phyloP scores from a whole-genome alignment of 2,329 filamentous ascomycete species.

The Diaporthe helianthi region DNA sequence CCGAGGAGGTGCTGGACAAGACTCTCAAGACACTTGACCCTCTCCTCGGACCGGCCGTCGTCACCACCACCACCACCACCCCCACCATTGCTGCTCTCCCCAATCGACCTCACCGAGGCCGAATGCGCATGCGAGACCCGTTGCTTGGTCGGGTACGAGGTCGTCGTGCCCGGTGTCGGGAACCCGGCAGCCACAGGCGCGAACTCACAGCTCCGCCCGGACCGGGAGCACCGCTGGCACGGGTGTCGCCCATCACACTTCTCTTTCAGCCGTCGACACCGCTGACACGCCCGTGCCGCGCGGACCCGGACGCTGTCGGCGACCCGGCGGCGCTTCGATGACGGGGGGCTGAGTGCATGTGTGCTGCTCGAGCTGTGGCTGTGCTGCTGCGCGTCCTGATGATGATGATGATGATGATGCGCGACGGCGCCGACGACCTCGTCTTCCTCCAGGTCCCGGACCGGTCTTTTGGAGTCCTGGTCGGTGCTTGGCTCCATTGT shows the following conservation, averaged over 20 bases:
- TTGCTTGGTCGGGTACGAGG: conserved; percentile 13
- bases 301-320: conserved; percentile 33
- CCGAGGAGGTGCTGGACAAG: conserved; percentile 36
- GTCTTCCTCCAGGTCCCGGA: conserved; percentile 15
- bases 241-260: conserved; percentile 37
- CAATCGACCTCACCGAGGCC: not conserved
- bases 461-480: conserved; percentile 22
- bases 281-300: conserved; percentile 31
- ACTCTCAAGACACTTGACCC: conserved; percentile 33
- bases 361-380: no score
- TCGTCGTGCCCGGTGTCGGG: not conserved
- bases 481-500: conserved; percentile 26
- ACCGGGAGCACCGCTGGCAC: conserved; percentile 35
- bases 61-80: not conserved
- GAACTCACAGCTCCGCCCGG: conserved; percentile 36
- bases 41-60: conserved; percentile 27
- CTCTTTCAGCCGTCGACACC: conserved; percentile 37
- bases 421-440: conserved; percentile 3
- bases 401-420: not conserved
- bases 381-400: not conserved
- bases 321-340: conserved; percentile 32
- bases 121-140: not conserved
- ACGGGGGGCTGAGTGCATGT: conserved; percentile 19
- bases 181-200: not conserved
- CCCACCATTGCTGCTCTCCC: not conserved